Base-by-base conservation (phyloP, 768 basidiomycete species). In the Xanthoconium stramineum region DNA sequence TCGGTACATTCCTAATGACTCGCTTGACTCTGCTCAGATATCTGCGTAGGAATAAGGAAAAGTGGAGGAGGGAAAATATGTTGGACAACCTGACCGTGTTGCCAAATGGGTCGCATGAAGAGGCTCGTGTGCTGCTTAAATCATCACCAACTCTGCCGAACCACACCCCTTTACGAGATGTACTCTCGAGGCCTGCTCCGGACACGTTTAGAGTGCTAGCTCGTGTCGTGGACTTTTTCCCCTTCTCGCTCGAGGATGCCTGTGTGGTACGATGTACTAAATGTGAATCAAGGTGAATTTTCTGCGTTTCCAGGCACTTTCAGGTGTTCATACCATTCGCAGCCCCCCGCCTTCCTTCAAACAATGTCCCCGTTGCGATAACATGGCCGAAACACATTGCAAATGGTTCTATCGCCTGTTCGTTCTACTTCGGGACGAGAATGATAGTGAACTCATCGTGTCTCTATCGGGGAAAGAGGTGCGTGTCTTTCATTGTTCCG, bases 221-320 rank as follows among this genome's bases (percentile, higher is more conserved):
- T 7, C 79, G 79, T 19, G 75, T 79, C 3, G 62, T 81, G 10
- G 83, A 85, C 61, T 86, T 81, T 62, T 78, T 76, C 61, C 88
- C 88, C 1, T 71, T 76, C 33, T 63, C 75, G 30, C 61, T 87
- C 30, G 60, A 69, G 29, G 76, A 85, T 15, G 81, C 77, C 15
- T 76, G 80, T 36, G 70, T 74, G 28, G 69, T 80, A 36, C 71
- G 71, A 38, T 90, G 87, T 67, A 74, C 71, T 8, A 76, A 75
- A 5, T 89, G 88, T 68, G 62, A 77, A 9, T 63, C 71, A 50
- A 69, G 75, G 88, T 87, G 57, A 62, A 78, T 14, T 20, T 14
- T 38, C 17, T 47, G 24, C 32, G 39, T 36, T 36, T 42, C 61
- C 39, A 35, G 35, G 15, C 14, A 7, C n/a, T 5, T 36, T 20